Base-by-base conservation (phyloP, 345 rosid genomes). In the Mangifera indica region DNA sequence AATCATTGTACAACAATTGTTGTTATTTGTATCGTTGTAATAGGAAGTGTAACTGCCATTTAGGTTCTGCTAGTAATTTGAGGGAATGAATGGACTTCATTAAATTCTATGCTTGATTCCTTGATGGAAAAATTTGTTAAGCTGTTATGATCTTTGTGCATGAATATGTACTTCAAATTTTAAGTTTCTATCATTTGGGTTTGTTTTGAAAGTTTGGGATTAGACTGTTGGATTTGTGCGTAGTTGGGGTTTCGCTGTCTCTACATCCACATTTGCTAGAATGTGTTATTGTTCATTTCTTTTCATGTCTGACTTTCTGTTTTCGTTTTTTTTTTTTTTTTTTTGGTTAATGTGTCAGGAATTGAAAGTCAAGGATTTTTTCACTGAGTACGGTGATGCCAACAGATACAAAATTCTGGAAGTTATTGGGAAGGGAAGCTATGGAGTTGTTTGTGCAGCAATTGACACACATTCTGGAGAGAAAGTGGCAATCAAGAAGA, bases 391-490 rank as follows among this genome's bases (percentile, higher is more conserved):
- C n/a, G n/a, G n/a, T 32, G 99, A 95, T 83, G 97, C 99, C 17
- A 95, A 93, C 71, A 85, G 94, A 72, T 93, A 95, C 66, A 88
- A 82, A 70, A 84, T 93, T 77, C 81, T 95, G 64, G 97, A 93
- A 83, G n/a, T n/a, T 25, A 86, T 95, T 60, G 97, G 97, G 18
- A 95, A 91, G n/a, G n/a, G n/a, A n/a, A n/a, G n/a, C n/a, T 95
- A 95, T 71, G 99, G 98, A 67, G 96, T 93, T 74, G 99, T 95
- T 67, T 95, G 99, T 81, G 96, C 98, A 20, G 99, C 97, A 14
- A n/a, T 88, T 72, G 99, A 95, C 83, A n/a, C n/a, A n/a, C n/a
- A 89, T 42, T 91, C 97, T 0, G 93, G 98, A 58, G 97, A 95
- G 69, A 95, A 85, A 75, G 97, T n/a, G n/a, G 98, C 98, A 1